Evolutionary conservation across 192 early-diverging fungal species (phyloP).

Genomic region (Coemansia sp.): DNA sequence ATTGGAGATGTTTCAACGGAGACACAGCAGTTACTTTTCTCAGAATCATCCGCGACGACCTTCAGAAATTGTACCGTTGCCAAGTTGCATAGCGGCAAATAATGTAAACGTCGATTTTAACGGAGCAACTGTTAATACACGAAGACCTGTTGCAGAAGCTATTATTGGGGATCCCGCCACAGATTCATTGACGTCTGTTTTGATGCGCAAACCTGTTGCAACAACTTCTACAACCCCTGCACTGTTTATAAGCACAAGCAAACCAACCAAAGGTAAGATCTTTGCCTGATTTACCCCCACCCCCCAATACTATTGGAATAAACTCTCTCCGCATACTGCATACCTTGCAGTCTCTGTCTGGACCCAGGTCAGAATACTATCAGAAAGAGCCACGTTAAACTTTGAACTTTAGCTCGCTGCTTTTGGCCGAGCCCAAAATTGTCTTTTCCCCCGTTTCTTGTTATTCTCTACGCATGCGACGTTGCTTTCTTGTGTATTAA

Average conservation of each 20-base stretch:
- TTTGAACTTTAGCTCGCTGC: background rate
- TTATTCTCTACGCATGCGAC: background rate
- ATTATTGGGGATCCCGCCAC: background rate
- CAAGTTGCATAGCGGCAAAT: background rate
- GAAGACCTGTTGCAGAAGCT: background rate
- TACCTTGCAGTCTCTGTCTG: background rate
- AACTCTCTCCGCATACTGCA: background rate
- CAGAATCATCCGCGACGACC: background rate
- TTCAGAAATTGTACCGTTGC: background rate
- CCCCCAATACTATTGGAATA: too few species aligned
- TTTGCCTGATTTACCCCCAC: too few species aligned
- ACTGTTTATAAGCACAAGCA: slow-evolving; percentile 34
- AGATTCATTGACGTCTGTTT: background rate
- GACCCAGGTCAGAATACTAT: background rate
- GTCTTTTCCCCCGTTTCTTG: background rate
- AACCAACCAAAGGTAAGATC: slow-evolving; percentile 21
- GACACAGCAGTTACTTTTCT: background rate
- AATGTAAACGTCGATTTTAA: background rate
- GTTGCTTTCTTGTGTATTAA: background rate
- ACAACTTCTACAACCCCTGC: slow-evolving; percentile 44
- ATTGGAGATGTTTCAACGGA: slow-evolving; percentile 17
- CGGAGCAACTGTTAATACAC: background rate
- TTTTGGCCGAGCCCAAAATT: background rate
- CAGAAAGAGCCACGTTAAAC: background rate
- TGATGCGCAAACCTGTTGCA: slow-evolving; percentile 12